These are phyloP conservation scores for Xerocomus cyaneibrunnescens DNA, from an alignment of 1,284 basidiomycete species.

Conservation along the genomic window DNA sequence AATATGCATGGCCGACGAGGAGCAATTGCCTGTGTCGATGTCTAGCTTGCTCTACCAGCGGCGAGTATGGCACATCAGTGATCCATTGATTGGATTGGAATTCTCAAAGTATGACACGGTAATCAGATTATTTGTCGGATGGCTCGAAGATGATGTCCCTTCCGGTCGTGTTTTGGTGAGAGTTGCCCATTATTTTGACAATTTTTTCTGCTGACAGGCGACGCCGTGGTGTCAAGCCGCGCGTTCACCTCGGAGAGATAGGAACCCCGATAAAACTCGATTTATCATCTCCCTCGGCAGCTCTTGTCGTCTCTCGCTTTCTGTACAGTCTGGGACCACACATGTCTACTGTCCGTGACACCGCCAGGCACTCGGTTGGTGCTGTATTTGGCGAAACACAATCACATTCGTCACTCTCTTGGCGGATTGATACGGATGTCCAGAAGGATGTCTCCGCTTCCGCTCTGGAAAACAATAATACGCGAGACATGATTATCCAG, in stretches of 20 bases:
- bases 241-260: conserved; percentile 7
- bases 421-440: conserved; percentile 11
- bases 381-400: not conserved
- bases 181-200: not conserved
- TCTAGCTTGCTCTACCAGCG: conserved; percentile 12
- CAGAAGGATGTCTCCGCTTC: not conserved
- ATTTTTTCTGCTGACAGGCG: not conserved
- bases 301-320: conserved; percentile 3
- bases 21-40: conserved; percentile 5
- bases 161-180: not conserved
- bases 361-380: conserved; percentile 2
- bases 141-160: not conserved
- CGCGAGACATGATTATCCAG: conserved; percentile 1
- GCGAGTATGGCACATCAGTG: conserved; percentile 5
- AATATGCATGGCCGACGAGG: conserved; percentile 5
- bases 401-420: not conserved
- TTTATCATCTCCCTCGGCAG: conserved; percentile 7
- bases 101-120: conserved; percentile 12
- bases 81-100: conserved; percentile 5
- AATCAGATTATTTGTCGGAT: conserved; percentile 4
- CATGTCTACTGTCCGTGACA: not conserved
- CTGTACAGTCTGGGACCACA: not conserved
- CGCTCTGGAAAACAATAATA: not conserved
- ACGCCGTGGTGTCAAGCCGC: not conserved
- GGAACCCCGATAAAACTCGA: conserved; percentile 1